These are phyloP conservation scores for Persicaria tinctoria DNA, from an alignment of 148 eudicot species.

Conservation along the genomic window DNA sequence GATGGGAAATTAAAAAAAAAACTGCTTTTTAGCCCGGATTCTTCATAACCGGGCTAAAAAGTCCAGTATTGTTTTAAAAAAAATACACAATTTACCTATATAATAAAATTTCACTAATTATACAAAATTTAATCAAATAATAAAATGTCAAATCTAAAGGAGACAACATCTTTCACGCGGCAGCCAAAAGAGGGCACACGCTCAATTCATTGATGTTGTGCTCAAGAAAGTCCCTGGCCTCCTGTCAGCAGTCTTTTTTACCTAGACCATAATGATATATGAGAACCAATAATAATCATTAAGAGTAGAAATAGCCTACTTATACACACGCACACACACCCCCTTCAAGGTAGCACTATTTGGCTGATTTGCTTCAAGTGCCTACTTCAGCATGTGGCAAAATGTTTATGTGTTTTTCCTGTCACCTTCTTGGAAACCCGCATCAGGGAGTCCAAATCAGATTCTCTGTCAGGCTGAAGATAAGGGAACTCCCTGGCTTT, in stretches of 20 bases:
- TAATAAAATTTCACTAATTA: too few relatives aligned
- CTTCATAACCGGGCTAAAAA: too few relatives aligned
- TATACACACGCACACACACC: constrained; percentile 5
- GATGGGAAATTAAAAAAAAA: too few relatives aligned
- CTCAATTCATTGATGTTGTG: too few relatives aligned
- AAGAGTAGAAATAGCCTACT: neutral
- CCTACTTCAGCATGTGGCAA: constrained; percentile 80
- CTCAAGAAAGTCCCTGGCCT: constrained; percentile 23
- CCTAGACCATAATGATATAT: constrained; percentile 27
- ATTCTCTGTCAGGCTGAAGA: constrained; percentile 77
- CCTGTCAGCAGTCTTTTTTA: constrained; percentile 34
- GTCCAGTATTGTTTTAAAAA: too few relatives aligned
- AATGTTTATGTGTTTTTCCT: constrained; percentile 3
- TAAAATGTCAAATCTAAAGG: too few relatives aligned
- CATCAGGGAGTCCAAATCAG: constrained; percentile 38
- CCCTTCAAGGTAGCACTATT: constrained; percentile 39
- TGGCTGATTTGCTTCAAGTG: constrained; percentile 54
- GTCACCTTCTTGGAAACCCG: too few relatives aligned
- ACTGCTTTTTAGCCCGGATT: too few relatives aligned
- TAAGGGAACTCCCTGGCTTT: constrained; percentile 84
- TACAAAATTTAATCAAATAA: too few relatives aligned
- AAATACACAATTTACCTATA: too few relatives aligned
- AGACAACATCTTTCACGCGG: too few relatives aligned
- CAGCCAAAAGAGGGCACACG: too few relatives aligned
- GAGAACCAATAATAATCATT: neutral